Evolutionary conservation across 2,329 filamentous ascomycete genomes (phyloP).

Genomic region (Exophiala mesophila): DNA sequence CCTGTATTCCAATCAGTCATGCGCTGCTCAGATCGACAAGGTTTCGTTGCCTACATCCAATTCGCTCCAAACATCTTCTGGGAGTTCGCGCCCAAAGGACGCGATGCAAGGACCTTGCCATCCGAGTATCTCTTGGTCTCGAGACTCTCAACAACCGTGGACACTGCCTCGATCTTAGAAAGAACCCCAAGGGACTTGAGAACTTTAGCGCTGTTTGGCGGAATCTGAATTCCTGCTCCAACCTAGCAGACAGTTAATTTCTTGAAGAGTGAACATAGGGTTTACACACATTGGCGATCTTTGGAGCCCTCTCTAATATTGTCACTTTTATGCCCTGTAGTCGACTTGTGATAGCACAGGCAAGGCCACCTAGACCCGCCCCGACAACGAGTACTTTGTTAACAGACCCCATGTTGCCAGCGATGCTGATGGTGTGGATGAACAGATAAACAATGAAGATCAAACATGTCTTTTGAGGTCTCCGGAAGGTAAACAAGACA

Average conservation of each 20-base stretch:
- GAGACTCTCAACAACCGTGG: constrained; percentile 32
- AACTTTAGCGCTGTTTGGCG: constrained; percentile 34
- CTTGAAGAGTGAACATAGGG: too few species aligned
- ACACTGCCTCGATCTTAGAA: constrained; percentile 25
- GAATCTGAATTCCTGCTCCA: constrained; percentile 40
- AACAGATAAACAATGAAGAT: too few species aligned
- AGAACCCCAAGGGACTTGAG: constrained; percentile 32
- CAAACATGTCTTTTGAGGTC: too few species aligned
- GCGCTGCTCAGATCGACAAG: too few species aligned
- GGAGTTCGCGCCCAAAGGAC: constrained; percentile 32
- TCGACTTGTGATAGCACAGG: constrained; percentile 28
- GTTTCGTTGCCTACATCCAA: too few species aligned
- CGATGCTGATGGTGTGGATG: too few species aligned
- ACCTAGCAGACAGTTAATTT: constrained; percentile 28
- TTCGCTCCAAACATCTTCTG: constrained; percentile 27
- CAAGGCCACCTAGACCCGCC: constrained; percentile 39
- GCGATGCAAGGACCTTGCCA: constrained; percentile 32
- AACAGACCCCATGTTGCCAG: too few species aligned
- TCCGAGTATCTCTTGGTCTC: constrained; percentile 34
- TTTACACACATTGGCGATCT: too few species aligned
- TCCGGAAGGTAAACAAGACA: too few species aligned
- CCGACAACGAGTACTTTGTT: constrained; percentile 29
- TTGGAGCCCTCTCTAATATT: constrained; percentile 22
- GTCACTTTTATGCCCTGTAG: constrained; percentile 21
- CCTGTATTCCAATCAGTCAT: constrained; percentile 25